Evolutionary conservation across 2,329 filamentous ascomycete genomes (phyloP), one percentile per base, ranked within the genome.

Genomic region (Sordariomycetes sp.): DNA sequence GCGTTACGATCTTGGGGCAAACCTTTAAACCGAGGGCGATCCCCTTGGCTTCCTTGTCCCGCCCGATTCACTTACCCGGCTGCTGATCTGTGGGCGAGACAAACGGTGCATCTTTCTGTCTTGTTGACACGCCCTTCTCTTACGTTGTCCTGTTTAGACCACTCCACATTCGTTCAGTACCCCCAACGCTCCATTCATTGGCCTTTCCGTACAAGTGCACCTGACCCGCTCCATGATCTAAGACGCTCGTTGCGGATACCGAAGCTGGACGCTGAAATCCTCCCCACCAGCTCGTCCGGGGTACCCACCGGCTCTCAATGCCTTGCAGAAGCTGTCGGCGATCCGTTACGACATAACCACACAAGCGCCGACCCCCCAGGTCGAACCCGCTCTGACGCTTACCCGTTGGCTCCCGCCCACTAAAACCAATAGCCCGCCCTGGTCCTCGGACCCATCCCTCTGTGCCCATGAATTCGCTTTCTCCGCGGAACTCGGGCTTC

Each of bases 401-500:
- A 32, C 28, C n/a, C 15, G 39, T 17, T 7, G 39, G n/a, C 39
- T 20, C n/a, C 42, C n/a, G 17, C 5, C 45, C 45, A 22, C n/a
- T 12, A 22, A 50, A n/a, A 10, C 22, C 13, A 22, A 50, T 7
- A 52, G 28, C 24, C 24, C 25, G 17, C 10, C 22, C 48, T 24
- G 20, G 24, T 20, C 48, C 24, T 10, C 48, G 2, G 20, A 4
- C 7, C 22, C 24, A 15, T 24, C 8, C 25, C 51, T 52, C n/a
- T 25, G 34, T 52, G 55, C 45, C 55, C 10, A 45, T 57, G n/a
- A 57, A 57, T 52, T 24, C 32, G 28, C 54, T 72, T 22, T 72
- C 72, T 7, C 67, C 71, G 55, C 65, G 68, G 56, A 68, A 69
- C 56, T 70, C 68, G 53, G 75, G 76, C 59, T 79, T 79, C 61